Evolutionary conservation across 495 filamentous ascomycete species (phyloP), one percentile per base, ranked within the genome.

Genomic region (Lindgomyces ingoldianus): DNA sequence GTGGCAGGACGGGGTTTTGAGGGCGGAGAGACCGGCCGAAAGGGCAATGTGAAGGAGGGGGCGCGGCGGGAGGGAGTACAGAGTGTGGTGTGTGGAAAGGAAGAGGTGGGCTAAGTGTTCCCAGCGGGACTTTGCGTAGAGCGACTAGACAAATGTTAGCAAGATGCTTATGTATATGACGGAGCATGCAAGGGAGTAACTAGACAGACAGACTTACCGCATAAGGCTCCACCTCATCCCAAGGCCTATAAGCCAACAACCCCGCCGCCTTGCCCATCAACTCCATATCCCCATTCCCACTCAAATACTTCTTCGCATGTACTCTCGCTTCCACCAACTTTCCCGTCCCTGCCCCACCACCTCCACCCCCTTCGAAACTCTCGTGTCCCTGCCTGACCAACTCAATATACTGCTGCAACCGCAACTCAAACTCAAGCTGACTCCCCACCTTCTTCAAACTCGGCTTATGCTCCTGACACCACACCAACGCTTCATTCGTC

Each of bases 1-100:
- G 79, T 98, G 93, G 75, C 94, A 98, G 11, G 92, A 85, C 0
- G 94, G 95, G 2, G 95, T 97, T 72, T 98, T 98, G 49, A 98
- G 87, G 1, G 94, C 92, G 0, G 93, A 96, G 21, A 98, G 82
- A 21, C 94, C 94, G 0, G 94, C 91, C 0, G 88, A 91, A 27
- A 98, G 83, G 16, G 94, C 95, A 64, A 92, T 91, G 74, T 96
- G 91, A 19, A 98, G 82, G n/a, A 96, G 81, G 1, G 95, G 95
- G 12, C 85, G 82, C 4, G 85, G 78, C 0, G 94, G 94, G 11
- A 98, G 80, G n/a, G 87, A 87, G 59, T 95, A 85, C 0, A 98
- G 86, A 26, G 83, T 84, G 79, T 96, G 90, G 76, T 97, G 90
- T 10, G 92, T 96, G 58, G 85, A 79, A 64, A 91, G 81, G 74